Evolutionary conservation across 306 rosid genomes (phyloP).

Genomic region (Ammopiptanthus mongolicus): DNA sequence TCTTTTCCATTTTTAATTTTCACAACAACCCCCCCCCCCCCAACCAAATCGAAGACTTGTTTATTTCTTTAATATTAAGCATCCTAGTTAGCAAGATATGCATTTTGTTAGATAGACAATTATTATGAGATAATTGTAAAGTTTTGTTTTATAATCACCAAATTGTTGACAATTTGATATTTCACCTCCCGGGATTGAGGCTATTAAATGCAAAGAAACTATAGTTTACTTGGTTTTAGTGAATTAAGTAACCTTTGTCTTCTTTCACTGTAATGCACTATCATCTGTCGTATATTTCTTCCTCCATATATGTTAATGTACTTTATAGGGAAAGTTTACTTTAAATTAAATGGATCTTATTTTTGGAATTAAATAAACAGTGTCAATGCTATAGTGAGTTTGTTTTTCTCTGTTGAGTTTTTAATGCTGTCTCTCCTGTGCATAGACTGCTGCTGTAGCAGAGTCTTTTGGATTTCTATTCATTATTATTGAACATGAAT

Average conservation of each 20-base stretch:
- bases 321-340: neutral
- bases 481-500: neutral
- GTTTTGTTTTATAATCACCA: neutral
- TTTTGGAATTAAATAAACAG: neutral
- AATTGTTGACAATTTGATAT: slow-evolving; percentile 8
- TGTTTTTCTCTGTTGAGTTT: neutral
- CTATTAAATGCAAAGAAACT: neutral
- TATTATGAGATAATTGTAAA: slow-evolving; percentile 4
- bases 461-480: neutral
- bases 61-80: neutral
- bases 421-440: neutral
- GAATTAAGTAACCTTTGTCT: neutral
- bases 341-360: slow-evolving; percentile 17
- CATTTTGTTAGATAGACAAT: neutral
- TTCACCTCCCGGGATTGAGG: no score
- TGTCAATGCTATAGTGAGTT: neutral
- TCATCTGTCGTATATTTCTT: neutral
- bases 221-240: neutral
- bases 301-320: neutral
- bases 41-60: neutral
- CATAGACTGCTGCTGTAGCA: neutral
- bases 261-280: slow-evolving; percentile 5
- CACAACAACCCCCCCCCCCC: neutral
- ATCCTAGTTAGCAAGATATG: slow-evolving; percentile 8
- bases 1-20: neutral